A percentile compares a stretch with the other conserved stretches of the same genome.
These are phyloP conservation scores for Cladophialophora psammophila DNA, from an alignment of 2,329 filamentous ascomycete species.

Conservation along the genomic window DNA sequence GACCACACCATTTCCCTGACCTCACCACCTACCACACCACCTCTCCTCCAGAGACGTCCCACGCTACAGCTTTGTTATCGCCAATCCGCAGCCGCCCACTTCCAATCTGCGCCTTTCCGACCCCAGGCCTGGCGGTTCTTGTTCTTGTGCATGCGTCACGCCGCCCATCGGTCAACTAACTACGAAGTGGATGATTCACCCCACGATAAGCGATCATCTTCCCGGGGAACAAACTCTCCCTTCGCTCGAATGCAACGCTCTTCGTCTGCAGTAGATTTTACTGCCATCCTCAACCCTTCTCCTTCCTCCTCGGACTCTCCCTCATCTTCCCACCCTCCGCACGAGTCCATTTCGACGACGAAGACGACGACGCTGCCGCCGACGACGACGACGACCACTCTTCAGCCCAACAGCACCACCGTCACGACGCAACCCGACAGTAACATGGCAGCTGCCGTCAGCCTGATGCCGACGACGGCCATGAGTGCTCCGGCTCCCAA, in stretches of 20 bases:
- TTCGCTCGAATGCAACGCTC: slow-evolving; percentile 41
- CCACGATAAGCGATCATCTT: slow-evolving; percentile 41
- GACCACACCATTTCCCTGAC: slow-evolving; percentile 32
- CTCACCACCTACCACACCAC: slow-evolving; percentile 27
- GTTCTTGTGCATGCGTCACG: slow-evolving; percentile 33
- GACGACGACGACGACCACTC: not conserved
- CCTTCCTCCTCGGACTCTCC: slow-evolving; percentile 19
- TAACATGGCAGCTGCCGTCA: slow-evolving; percentile 54
- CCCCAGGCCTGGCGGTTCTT: slow-evolving; percentile 29
- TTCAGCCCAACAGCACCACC: slow-evolving; percentile 11
- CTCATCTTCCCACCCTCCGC: slow-evolving; percentile 34
- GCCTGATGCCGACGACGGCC: slow-evolving; percentile 54
- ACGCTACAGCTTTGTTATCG: slow-evolving; percentile 26
- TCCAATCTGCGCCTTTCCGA: slow-evolving; percentile 33
- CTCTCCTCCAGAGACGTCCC: slow-evolving; percentile 22
- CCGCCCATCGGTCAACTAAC: slow-evolving; percentile 20
- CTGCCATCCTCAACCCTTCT: slow-evolving; percentile 40
- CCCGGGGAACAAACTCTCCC: slow-evolving; percentile 34
- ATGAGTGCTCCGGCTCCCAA: slow-evolving; percentile 60
- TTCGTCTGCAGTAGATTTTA: slow-evolving; percentile 42
- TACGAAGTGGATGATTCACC: slow-evolving; percentile 37
- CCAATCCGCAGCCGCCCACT: slow-evolving; percentile 19
- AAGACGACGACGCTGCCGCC: too few relatives aligned
- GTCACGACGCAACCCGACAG: slow-evolving; percentile 41
- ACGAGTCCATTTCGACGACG: slow-evolving; percentile 24